phyloP scores from a whole-genome alignment of 805 yeast genomes.

The Metschnikowia dekortorum region DNA sequence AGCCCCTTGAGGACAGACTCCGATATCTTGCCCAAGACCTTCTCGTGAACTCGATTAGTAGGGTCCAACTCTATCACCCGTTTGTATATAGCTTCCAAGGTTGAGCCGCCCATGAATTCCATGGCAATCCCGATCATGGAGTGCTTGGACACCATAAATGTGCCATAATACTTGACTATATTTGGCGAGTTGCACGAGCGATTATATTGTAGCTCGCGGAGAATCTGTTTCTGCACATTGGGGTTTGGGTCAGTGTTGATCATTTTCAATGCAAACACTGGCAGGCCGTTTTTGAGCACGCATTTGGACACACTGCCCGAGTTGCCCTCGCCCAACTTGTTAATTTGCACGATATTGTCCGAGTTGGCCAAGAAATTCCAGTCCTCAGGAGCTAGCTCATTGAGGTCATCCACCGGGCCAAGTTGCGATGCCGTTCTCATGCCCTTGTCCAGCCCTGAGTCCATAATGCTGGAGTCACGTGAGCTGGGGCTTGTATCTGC shows the following conservation, averaged over 20 bases:
- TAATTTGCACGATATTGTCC: constrained; percentile 62
- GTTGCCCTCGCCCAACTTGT: constrained; percentile 85
- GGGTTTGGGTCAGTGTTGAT: constrained; percentile 77
- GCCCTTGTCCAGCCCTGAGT: neutral
- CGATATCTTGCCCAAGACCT: constrained; percentile 86
- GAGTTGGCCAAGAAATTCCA: constrained; percentile 64
- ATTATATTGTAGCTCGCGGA: constrained; percentile 87
- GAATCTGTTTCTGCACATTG: constrained; percentile 82
- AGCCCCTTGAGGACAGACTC: constrained; percentile 81
- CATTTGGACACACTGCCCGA: constrained; percentile 91
- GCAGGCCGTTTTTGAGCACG: constrained; percentile 49
- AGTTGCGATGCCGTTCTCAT: neutral
- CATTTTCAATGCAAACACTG: constrained; percentile 78
- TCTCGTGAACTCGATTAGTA: constrained; percentile 88
- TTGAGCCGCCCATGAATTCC: constrained; percentile 96
- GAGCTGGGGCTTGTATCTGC: constrained; percentile 6
- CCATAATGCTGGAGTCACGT: constrained; percentile 6
- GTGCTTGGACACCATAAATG: constrained; percentile 70
- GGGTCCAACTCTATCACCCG: constrained; percentile 55
- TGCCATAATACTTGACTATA: constrained; percentile 91
- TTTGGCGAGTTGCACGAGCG: constrained; percentile 74
- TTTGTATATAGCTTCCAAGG: constrained; percentile 87
- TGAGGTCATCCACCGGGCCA: constrained; percentile 27
- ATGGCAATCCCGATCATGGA: constrained; percentile 89
- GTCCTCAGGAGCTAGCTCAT: constrained; percentile 62